phyloP scores from a whole-genome alignment of 257 asterid species.

The Cinchona pubescens region DNA sequence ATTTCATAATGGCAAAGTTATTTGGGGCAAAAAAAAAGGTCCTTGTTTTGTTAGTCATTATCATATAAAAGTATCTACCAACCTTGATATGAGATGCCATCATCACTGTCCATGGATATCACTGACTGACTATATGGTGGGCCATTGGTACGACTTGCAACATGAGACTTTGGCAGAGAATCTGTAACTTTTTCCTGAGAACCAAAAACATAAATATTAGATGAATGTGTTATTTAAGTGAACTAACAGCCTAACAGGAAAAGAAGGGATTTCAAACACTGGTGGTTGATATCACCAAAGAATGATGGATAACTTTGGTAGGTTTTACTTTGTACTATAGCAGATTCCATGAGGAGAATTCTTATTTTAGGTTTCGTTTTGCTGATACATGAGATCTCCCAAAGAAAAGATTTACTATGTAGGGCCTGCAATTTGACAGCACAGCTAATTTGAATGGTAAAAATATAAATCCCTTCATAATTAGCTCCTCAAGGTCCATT shows the following conservation, averaged over 20 bases:
- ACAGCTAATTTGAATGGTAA: not conserved
- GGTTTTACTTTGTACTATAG: not conserved
- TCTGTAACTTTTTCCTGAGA: conserved; percentile 73
- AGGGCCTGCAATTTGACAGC: not conserved
- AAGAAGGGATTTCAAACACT: not conserved
- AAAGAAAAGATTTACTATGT: too few relatives aligned
- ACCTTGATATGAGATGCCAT: conserved; percentile 82
- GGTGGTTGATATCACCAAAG: not conserved
- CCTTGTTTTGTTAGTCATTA: not conserved
- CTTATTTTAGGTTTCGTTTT: not conserved
- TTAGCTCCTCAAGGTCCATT: not conserved
- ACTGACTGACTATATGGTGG: conserved; percentile 68
- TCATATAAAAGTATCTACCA: conserved; percentile 14
- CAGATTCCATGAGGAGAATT: not conserved
- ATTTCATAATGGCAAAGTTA: not conserved
- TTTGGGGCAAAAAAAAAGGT: not conserved
- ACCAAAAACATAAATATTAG: conserved; percentile 10
- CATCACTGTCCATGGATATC: conserved; percentile 70
- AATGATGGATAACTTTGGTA: not conserved
- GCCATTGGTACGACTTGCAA: conserved; percentile 52
- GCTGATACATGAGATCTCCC: not conserved
- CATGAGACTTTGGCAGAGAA: conserved; percentile 65
- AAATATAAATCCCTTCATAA: too few relatives aligned
- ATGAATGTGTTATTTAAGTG: conserved; percentile 12
- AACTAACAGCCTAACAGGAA: not conserved